Base-by-base conservation (phyloP, 331 rosid genomes). In the Pyrus hybrid region DNA sequence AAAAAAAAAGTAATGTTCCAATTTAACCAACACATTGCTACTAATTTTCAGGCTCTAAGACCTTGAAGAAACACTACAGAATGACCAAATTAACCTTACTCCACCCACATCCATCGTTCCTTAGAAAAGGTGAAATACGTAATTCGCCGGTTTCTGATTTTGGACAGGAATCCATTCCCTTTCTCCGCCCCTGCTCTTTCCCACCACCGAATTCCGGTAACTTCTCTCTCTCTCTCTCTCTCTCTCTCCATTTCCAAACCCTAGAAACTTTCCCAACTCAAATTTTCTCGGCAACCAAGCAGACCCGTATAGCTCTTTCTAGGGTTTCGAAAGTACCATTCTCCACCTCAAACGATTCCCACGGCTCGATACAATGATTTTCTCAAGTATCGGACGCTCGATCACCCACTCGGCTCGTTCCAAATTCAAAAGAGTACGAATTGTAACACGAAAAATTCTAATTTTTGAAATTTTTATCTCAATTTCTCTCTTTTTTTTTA, bases 331-430 rank as follows among this genome's bases (percentile, higher is more conserved):
- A 76, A 7, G 25, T 51, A 9, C 73, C 21, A 32, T 3, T 22
- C 13, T 73, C 68, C 9, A n/a, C 47, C 72, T n/a, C 10, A 7
- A 33, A 30, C 56, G 6, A 26, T 53, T 54, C 63, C 8, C 17
- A 10, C 41, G 60, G 30, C 45, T 77, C 71, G 13, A 20, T 30
- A 74, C 69, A 26, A 84, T 84, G 87, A 54, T 81, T 79, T 74
- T 78, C 75, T 61, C 83, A 53, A 75, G 74, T 61, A 65, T 79
- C 73, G 78, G 85, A 56, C 74, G 68, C 67, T 73, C 78, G 30
- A 43, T 84, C n/a, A 77, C 72, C 37, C 79, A 70, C 41, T 66
- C 81, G 45, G 65, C 85, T 56, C 81, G 68, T n/a, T 70, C 76
- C 54, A 71, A 28, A 16, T 43, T 67, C 80, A 71, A 75, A 21